Evolutionary conservation across 768 basidiomycete genomes (phyloP), one percentile per base, ranked within the genome.

Genomic region (Arthromyces matolae): DNA sequence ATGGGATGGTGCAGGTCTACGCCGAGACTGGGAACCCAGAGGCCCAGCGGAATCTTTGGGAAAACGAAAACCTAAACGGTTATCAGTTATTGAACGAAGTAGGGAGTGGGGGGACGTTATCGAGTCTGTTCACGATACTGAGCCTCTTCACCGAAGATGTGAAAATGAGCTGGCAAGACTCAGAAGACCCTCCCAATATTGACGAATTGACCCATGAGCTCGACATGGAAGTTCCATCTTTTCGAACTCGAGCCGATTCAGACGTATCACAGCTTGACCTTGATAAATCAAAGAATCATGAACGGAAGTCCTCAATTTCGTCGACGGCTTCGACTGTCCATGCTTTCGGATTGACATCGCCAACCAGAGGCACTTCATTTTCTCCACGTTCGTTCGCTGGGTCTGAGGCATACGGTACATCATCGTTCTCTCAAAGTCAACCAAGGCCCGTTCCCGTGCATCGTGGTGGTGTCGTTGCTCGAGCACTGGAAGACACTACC

Each of bases 21-120:
- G 90, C 90, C 13, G 79, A 81, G 49, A 82, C 84, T 0, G 82
- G 80, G 5, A 68, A 70, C 10, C 60, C 70, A 9, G 72, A 75
- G 24, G 66, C 64, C 4, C 71, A 68, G 42, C 76, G 77, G 45
- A 79, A 79, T 33, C 67, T 78, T 10, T 89, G 85, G 83, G 89
- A 90, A 31, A 81, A 84, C 45, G 89, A 90, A 59, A 84, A 89
- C 43, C 88, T 90, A 80, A 95, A 96, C 54, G 94, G 95, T 2
- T 97, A 93, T 67, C 93, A 98, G 60, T 72, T 98, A 6, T 77
- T 99, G 31, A 99, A 98, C 62, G 93, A 97, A 70, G 96, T 99
- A 23, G 86, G 91, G 41, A 89, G 86, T 25, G 95, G 96, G 4
- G 96, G 96, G 16, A 99, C 93, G 0, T 72, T 99, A 10, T 95